Conservation (phyloP, 202 grass and related monocot species). For the Elaeis oleifera region DNA sequence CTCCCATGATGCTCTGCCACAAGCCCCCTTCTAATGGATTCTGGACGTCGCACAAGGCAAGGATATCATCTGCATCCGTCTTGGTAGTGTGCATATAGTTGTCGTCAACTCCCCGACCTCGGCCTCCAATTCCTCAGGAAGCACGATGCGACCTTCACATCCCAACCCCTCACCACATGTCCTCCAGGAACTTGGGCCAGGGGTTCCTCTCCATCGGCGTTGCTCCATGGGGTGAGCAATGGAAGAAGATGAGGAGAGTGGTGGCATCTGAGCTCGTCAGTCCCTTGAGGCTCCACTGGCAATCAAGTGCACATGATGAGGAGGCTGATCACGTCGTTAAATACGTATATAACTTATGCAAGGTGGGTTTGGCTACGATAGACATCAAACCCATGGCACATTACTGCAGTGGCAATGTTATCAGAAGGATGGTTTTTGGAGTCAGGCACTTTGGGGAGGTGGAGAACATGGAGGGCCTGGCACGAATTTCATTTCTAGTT, state of each 20-base stretch:
- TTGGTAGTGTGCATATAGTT: background rate
- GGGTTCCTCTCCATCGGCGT: background rate
- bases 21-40: too few species aligned
- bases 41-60: background rate
- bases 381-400: constrained; percentile 29
- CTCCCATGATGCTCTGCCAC: too few species aligned
- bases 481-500: background rate
- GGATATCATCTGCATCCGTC: background rate
- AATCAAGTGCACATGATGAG: background rate
- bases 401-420: constrained; percentile 49
- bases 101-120: background rate
- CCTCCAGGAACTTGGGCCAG: background rate
- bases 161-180: background rate
- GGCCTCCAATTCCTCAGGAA: background rate
- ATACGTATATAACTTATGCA: constrained; percentile 18
- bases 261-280: background rate
- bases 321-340: constrained; percentile 16
- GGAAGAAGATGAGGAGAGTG: constrained; percentile 4
- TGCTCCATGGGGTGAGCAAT: constrained; percentile 8
- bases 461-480: constrained; percentile 5
- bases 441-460: constrained; percentile 27
- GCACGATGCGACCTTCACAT: background rate
- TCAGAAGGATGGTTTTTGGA: constrained; percentile 36
- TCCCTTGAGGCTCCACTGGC: background rate
- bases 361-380: background rate